These are phyloP conservation scores for Solanum paucissectum DNA, from an alignment of 257 asterid genomes.

Conservation along the genomic window DNA sequence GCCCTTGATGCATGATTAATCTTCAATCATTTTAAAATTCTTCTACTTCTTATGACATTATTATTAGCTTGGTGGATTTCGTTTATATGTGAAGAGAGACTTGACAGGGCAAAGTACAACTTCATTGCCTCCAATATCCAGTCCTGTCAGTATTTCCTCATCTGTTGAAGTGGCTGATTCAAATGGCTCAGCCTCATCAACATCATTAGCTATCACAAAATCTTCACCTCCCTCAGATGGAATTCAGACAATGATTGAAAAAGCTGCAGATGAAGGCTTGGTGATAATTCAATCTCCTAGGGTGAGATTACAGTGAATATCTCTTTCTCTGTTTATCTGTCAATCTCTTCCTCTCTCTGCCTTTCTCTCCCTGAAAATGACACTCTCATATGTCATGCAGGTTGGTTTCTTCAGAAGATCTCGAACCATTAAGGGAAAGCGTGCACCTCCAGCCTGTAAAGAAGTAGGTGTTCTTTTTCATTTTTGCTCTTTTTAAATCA, in stretches of 20 bases:
- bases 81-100: conserved; percentile 47
- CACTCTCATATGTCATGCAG: conserved; percentile 26
- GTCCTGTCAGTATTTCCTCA: conserved; percentile 30
- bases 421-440: conserved; percentile 77
- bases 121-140: conserved; percentile 36
- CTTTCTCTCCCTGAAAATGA: background rate
- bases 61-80: conserved; percentile 63
- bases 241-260: conserved; percentile 34
- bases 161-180: conserved; percentile 31
- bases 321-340: background rate
- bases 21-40: background rate
- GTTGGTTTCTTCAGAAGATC: conserved; percentile 85
- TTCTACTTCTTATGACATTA: background rate
- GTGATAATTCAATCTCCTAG: conserved; percentile 66
- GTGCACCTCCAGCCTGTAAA: conserved; percentile 72
- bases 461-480: conserved; percentile 39
- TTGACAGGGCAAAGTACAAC: conserved; percentile 33
- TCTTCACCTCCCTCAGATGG: conserved; percentile 27
- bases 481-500: background rate
- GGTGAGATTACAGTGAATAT: conserved; percentile 25
- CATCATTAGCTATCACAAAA: conserved; percentile 50
- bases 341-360: background rate
- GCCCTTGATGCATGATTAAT: background rate
- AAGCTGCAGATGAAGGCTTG: conserved; percentile 72
- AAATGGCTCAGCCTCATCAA: conserved; percentile 62